phyloP scores from a whole-genome alignment of 1,284 basidiomycete species.

The Cryptococcus maquisensis region DNA sequence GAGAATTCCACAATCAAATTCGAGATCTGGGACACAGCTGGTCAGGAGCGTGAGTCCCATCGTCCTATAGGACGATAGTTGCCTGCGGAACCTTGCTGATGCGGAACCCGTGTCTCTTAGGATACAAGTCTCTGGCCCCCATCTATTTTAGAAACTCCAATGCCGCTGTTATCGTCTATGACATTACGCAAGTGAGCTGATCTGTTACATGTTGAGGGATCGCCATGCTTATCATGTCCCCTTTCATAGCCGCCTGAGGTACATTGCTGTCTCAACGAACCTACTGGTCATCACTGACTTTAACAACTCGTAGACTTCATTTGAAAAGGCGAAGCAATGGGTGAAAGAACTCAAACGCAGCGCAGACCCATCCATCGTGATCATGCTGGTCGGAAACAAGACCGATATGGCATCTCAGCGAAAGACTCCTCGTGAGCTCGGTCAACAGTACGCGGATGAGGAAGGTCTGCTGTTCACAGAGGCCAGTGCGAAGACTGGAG shows the following conservation, averaged over 20 bases:
- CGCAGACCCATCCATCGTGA: constrained; percentile 93
- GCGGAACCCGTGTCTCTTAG: constrained; percentile 8
- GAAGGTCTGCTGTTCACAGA: constrained; percentile 94
- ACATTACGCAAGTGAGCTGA: constrained; percentile 68
- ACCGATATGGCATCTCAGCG: constrained; percentile 75
- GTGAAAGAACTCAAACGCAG: constrained; percentile 94
- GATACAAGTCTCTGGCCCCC: constrained; percentile 59
- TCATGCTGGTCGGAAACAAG: constrained; percentile 95
- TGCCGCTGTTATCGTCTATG: constrained; percentile 96
- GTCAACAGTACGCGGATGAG: constrained; percentile 88
- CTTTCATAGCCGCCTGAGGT: constrained; percentile 33
- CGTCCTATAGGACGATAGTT: constrained; percentile 5
- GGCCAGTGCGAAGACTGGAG: constrained; percentile 90
- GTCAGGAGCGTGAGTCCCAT: constrained; percentile 44
- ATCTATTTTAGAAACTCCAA: constrained; percentile 99
- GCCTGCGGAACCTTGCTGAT: not conserved
- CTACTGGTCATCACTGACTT: not conserved
- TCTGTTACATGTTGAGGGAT: not conserved
- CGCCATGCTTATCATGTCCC: constrained; percentile 11
- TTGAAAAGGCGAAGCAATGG: constrained; percentile 96
- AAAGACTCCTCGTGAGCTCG: constrained; percentile 69
- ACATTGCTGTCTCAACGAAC: constrained; percentile 3
- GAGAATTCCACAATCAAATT: constrained; percentile 91
- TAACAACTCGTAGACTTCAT: constrained; percentile 52
- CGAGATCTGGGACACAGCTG: constrained; percentile 79